Evolutionary conservation across 495 filamentous ascomycete genomes (phyloP).

Genomic region (Neurospora pannonica): DNA sequence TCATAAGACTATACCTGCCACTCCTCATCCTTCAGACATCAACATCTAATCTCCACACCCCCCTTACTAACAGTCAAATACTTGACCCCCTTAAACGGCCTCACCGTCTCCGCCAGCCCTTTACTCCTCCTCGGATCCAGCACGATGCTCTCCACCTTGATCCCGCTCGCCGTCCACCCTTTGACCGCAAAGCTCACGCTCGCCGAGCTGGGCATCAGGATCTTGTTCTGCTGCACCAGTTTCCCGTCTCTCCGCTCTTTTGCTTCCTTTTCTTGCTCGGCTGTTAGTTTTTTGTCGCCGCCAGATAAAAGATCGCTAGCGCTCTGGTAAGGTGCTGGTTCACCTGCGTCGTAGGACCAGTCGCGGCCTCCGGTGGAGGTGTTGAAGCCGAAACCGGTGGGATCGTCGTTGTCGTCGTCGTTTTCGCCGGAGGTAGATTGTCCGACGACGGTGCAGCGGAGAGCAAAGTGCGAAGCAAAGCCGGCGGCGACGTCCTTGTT

Average conservation of each 20-base stretch:
- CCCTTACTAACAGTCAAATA: slow-evolving; percentile 83
- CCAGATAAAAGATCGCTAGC: neutral
- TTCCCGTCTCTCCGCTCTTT: slow-evolving; percentile 33
- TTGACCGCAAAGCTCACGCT: slow-evolving; percentile 83
- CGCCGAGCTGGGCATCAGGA: slow-evolving; percentile 84
- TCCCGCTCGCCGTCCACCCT: slow-evolving; percentile 90
- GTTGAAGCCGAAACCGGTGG: slow-evolving; percentile 37
- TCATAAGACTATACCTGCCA: too few species aligned
- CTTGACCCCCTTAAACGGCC: slow-evolving; percentile 97
- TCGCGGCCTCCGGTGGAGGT: slow-evolving; percentile 28
- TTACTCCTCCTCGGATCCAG: slow-evolving; percentile 79
- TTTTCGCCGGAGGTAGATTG: slow-evolving; percentile 50
- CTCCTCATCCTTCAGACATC: too few species aligned
- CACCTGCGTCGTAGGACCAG: slow-evolving; percentile 48
- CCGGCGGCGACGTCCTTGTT: slow-evolving; percentile 55
- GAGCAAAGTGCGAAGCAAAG: slow-evolving; percentile 48
- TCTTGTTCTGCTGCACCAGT: slow-evolving; percentile 55
- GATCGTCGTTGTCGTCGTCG: slow-evolving; percentile 42
- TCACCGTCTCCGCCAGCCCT: slow-evolving; percentile 77
- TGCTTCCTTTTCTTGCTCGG: slow-evolving; percentile 31
- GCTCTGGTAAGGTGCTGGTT: slow-evolving; percentile 38
- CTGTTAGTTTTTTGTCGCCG: slow-evolving; percentile 23
- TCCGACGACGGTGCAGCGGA: slow-evolving; percentile 74
- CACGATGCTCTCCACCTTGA: slow-evolving; percentile 81
- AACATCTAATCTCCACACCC: slow-evolving; percentile 77